Evolutionary conservation across 306 rosid genomes (phyloP).

Genomic region (Medicago arabica): DNA sequence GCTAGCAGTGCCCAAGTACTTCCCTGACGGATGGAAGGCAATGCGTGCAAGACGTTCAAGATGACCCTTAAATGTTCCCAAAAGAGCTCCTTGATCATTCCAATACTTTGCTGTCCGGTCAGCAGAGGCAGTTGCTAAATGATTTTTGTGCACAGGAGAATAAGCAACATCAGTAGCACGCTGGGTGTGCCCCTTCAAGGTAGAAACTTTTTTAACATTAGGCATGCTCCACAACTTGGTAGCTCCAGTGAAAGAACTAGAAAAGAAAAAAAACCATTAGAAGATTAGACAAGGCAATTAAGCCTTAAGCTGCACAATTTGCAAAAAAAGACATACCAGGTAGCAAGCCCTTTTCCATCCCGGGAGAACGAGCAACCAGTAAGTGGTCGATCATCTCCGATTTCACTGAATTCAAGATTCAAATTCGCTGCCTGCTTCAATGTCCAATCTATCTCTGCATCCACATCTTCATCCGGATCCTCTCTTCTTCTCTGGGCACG

Average conservation of each 20-base stretch:
- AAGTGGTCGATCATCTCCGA: slow-evolving; percentile 97
- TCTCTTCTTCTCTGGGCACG: slow-evolving; percentile 84
- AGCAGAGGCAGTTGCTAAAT: slow-evolving; percentile 92
- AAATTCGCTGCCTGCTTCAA: slow-evolving; percentile 72
- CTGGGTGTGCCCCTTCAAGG: slow-evolving; percentile 86
- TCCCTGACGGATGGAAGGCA: slow-evolving; percentile 95
- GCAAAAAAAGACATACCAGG: slow-evolving; percentile 58
- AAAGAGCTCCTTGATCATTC: slow-evolving; percentile 75
- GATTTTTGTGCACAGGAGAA: slow-evolving; percentile 74
- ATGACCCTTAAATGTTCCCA: slow-evolving; percentile 86
- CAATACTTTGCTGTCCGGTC: slow-evolving; percentile 90
- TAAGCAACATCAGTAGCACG: slow-evolving; percentile 84
- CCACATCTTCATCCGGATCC: slow-evolving; percentile 93
- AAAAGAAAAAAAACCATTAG: slow-evolving; percentile 41
- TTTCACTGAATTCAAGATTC: slow-evolving; percentile 85
- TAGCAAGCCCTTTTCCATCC: slow-evolving; percentile 79
- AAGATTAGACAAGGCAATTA: slow-evolving; percentile 32
- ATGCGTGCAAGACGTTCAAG: slow-evolving; percentile 96
- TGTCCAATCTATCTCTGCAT: slow-evolving; percentile 87
- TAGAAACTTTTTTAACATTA: slow-evolving; percentile 58
- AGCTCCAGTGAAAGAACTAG: slow-evolving; percentile 79
- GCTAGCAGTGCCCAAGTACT: slow-evolving; percentile 93
- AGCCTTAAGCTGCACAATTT: slow-evolving; percentile 28
- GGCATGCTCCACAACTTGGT: slow-evolving; percentile 96
- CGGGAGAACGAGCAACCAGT: slow-evolving; percentile 82